Evolutionary conservation across 2,329 filamentous ascomycete genomes (phyloP), one percentile per base, ranked within the genome.

Genomic region (Aureobasidium subglaciale): DNA sequence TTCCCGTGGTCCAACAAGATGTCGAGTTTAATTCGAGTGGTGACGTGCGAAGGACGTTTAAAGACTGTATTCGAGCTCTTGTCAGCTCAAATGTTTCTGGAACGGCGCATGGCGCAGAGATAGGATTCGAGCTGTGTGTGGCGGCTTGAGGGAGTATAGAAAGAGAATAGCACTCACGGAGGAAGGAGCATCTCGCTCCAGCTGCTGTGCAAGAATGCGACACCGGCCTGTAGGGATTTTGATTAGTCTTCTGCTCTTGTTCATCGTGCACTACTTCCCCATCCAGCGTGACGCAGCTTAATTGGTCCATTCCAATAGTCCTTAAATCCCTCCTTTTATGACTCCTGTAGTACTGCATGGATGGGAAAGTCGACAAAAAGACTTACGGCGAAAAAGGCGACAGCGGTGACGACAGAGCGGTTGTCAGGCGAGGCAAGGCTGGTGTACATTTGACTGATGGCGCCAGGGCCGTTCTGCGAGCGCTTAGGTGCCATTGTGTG

Each of bases 141-240:
- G 2, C 35, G 16, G 40, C n/a, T 6, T 4, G 6, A 27, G 22
- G 13, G 4, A 2, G 3, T 18, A n/a, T 18, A 20, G 40, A 15
- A 3, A 32, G 24, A 13, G 20, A 18, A 11, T 8, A 20, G 30
- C 10, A 64, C 71, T 70, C 70, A 78, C 68, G 74, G 72, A 45
- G 76, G 75, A 9, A 77, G 67, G 5, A 79, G 64, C 54, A 77
- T 68, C 68, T 79, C 77, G 60, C 71, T 73, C 74, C 75, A 79
- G 68, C 74, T 77, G 67, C 75, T 78, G 63, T 76, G 72, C 41
- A 80, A 62, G 63, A 80, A 79, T 6, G 76, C 71, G 34, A 79
- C 75, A 57, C 75, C 75, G 50, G 74, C 70, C 76, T 79, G 55
- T 25, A 4, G 10, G 24, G 20, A 24, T 52, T 25, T 18, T 16